Evolutionary conservation across 192 early-diverging fungal species (phyloP), one percentile per base, ranked within the genome.

Genomic region (Paraglomus occultum): DNA sequence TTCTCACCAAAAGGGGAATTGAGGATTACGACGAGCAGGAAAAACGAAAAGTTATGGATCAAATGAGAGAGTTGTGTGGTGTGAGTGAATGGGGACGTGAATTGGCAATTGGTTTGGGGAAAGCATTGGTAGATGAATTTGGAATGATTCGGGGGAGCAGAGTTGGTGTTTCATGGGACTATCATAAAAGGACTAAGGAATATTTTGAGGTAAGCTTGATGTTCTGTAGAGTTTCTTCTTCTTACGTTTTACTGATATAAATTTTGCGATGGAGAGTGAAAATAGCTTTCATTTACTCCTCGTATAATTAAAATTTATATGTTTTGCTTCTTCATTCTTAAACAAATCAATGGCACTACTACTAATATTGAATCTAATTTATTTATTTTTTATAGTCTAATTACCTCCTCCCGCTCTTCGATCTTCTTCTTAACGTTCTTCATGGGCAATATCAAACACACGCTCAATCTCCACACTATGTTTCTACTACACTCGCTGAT

Each of bases 161-260:
- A n/a, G 78, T 91, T 7, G 89, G 89, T 7, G 72, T 91, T 53
- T 79, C 82, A 31, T 86, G 81, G 79, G 87, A 91, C 66, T 87
- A 85, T 61, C 87, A 91, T 63, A 71, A 85, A 55, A 86, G 83
- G 31, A 82, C 82, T 44, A 87, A 88, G 64, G 73, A 73, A 20
- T 80, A 77, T 18, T 91, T 91, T 68, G 88, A 90, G 76, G 85
- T 83, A 51, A 71, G 69, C 51, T 31, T 31, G 22, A 11, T 11
- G 20, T 53, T 66, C 31, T 17, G 42, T 39, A 11, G 9, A 12
- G 2, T 8, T 5, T 3, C 67, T 22, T 31, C 20, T 23, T 58
- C 48, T 4, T 14, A 43, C 43, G 14, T 20, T 11, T 17, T 38
- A 10, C 71, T n/a, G 50, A 11, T 10, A n/a, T 2, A 50, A 44